phyloP scores from a whole-genome alignment of 2,329 filamentous ascomycete genomes.

The Phialocephala subalpina region DNA sequence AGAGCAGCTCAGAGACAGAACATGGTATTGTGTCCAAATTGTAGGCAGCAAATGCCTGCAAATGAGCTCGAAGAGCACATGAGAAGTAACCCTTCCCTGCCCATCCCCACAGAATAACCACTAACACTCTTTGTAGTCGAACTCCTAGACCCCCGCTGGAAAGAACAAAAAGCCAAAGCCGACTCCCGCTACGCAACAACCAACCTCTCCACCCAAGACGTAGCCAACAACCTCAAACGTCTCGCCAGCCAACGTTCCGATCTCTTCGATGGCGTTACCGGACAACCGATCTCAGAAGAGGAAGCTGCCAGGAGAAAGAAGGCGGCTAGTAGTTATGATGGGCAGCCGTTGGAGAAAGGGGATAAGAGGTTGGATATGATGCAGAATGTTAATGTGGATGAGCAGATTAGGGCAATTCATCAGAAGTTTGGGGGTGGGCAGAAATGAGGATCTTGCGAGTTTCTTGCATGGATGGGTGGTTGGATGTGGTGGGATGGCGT shows the following conservation, averaged over 20 bases:
- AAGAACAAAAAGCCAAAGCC: slow-evolving; percentile 90
- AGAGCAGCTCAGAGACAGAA: slow-evolving; percentile 71
- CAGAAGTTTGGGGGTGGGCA: slow-evolving; percentile 57
- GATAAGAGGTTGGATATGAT: slow-evolving; percentile 63
- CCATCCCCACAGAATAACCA: neutral
- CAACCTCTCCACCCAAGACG: slow-evolving; percentile 85
- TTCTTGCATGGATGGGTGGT: neutral
- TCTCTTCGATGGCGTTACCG: slow-evolving; percentile 80
- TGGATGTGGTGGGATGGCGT: slow-evolving; percentile 16
- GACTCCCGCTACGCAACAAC: slow-evolving; percentile 86
- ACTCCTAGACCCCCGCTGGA: slow-evolving; percentile 92
- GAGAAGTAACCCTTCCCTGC: slow-evolving; percentile 66
- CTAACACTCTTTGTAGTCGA: slow-evolving; percentile 64
- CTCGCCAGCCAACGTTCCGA: slow-evolving; percentile 88
- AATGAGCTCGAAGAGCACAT: slow-evolving; percentile 92
- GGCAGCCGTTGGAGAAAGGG: slow-evolving; percentile 64
- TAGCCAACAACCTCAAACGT: slow-evolving; percentile 95
- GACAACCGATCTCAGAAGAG: slow-evolving; percentile 75
- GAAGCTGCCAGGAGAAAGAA: slow-evolving; percentile 79
- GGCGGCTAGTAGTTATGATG: slow-evolving; percentile 74
- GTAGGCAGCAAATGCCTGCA: slow-evolving; percentile 86
- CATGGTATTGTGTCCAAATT: slow-evolving; percentile 87
- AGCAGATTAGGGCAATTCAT: slow-evolving; percentile 79
- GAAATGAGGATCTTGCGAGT: slow-evolving; percentile 34
- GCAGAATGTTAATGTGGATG: slow-evolving; percentile 80